phyloP scores from a whole-genome alignment of 2,329 filamentous ascomycete genomes.

The Arachnopeziza araneosa region DNA sequence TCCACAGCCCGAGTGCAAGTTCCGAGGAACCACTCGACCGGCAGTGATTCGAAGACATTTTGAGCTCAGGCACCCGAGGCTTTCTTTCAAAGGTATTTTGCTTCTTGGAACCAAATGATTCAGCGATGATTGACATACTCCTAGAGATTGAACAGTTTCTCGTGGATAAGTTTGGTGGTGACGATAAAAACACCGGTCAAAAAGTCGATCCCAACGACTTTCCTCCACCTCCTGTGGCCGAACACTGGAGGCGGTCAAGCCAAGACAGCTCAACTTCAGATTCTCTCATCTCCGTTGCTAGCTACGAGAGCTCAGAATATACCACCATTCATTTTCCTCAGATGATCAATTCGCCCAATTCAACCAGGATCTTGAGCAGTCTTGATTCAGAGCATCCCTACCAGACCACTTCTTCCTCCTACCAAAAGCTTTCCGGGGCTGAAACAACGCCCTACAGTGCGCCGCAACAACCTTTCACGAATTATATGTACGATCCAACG shows the following conservation, averaged over 20 bases:
- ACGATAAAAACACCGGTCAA: neutral
- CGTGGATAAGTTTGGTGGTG: neutral
- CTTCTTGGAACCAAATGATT: neutral
- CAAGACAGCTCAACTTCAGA: neutral
- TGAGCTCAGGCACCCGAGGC: neutral
- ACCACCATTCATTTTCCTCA: neutral
- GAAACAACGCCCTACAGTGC: neutral
- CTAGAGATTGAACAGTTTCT: neutral
- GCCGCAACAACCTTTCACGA: neutral
- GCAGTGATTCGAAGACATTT: neutral
- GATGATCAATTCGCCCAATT: neutral
- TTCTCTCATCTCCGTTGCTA: neutral
- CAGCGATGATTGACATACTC: neutral
- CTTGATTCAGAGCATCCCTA: neutral
- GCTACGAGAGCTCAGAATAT: neutral
- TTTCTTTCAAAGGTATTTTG: neutral
- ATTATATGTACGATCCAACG: neutral
- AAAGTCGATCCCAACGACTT: neutral
- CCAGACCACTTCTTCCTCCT: neutral
- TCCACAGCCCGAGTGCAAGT: neutral
- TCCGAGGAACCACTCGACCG: neutral
- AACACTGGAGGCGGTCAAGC: neutral
- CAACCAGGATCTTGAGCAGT: neutral
- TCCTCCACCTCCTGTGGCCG: neutral
- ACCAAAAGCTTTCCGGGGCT: neutral